phyloP scores from a whole-genome alignment of 192 early-diverging fungal genomes.

The Coemansia sp. region DNA sequence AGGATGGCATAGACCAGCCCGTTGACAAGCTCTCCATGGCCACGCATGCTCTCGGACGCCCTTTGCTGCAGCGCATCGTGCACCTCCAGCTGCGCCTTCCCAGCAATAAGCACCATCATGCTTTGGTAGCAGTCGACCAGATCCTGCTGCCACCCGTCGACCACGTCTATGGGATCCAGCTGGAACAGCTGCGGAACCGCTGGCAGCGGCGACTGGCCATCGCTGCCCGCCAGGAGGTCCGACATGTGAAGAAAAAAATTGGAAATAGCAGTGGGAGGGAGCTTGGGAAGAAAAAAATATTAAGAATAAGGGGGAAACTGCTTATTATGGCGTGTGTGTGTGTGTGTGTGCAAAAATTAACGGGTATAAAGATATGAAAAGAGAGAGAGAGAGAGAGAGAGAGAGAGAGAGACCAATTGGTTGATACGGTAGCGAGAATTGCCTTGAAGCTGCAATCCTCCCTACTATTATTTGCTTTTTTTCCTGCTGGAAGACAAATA shows the following conservation, averaged over 20 bases:
- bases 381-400: too few species aligned
- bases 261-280: too few species aligned
- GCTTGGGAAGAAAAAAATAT: too few species aligned
- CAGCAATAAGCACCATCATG: constrained; percentile 27
- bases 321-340: too few species aligned
- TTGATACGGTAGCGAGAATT: too few species aligned
- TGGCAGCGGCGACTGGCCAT: constrained; percentile 5
- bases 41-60: constrained; percentile 55
- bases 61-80: constrained; percentile 61
- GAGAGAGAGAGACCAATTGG: too few species aligned
- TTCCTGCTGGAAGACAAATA: too few species aligned
- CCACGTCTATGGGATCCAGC: constrained; percentile 47
- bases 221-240: neutral
- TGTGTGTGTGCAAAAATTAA: too few species aligned
- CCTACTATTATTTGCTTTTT: too few species aligned
- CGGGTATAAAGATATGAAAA: too few species aligned
- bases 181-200: constrained; percentile 49
- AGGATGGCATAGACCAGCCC: constrained; percentile 62
- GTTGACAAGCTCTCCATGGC: constrained; percentile 54
- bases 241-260: neutral
- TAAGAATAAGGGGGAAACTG: too few species aligned
- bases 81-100: constrained; percentile 56
- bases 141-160: constrained; percentile 54
- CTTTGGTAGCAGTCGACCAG: constrained; percentile 29
- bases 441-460: too few species aligned